Percentiles rank a stretch among this genome's conserved stretches.
phyloP scores from a whole-genome alignment of 2,329 filamentous ascomycete species.

The Sporothrix protearum region DNA sequence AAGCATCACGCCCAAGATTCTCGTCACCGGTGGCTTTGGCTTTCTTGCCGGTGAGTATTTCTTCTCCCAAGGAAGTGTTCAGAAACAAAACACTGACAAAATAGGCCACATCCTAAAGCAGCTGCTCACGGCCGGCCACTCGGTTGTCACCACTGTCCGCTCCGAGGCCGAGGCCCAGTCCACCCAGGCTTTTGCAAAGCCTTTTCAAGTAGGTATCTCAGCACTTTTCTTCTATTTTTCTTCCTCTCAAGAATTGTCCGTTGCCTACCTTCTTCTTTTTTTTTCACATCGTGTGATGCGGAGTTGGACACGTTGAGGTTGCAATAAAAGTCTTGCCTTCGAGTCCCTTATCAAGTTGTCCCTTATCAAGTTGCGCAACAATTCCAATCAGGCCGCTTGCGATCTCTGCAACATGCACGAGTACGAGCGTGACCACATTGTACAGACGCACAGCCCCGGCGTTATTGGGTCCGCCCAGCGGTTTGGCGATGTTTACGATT shows the following conservation, averaged over 20 bases:
- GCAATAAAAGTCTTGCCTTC: constrained; percentile 45
- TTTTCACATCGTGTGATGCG: background rate
- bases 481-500: constrained; percentile 65
- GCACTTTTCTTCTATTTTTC: no score
- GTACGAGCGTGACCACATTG: constrained; percentile 52
- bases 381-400: constrained; percentile 55
- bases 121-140: background rate
- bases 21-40: constrained; percentile 11
- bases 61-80: background rate
- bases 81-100: background rate
- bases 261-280: background rate
- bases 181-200: background rate
- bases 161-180: constrained; percentile 14
- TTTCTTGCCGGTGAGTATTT: background rate
- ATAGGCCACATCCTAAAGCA: constrained; percentile 1
- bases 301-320: background rate
- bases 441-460: constrained; percentile 46
- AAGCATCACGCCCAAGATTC: background rate
- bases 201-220: no score
- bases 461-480: constrained; percentile 36
- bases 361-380: constrained; percentile 50
- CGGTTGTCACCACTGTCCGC: constrained; percentile 15
- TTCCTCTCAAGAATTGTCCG: no score
- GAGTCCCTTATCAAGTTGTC: constrained; percentile 51
- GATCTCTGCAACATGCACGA: constrained; percentile 63